Evolutionary conservation across 371 early-diverging fungal genomes (phyloP), one percentile per base, ranked within the genome.

Genomic region (Capniomyces stellatus): DNA sequence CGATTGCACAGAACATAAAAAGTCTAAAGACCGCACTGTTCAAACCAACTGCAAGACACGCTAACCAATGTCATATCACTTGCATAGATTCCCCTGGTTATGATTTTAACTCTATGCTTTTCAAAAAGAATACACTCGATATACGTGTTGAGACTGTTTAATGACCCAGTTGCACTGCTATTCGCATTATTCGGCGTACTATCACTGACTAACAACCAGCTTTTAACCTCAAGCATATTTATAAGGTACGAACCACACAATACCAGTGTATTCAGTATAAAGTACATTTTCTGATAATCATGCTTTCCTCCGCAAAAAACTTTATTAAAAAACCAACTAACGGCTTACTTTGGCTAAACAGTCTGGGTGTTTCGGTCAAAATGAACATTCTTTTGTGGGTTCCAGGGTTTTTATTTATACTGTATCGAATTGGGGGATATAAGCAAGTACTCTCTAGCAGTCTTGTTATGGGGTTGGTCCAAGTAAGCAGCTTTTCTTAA

Each of bases 331-430:
- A 15, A 35, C 35, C 35, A 10, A 15, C 35, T 19, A 54, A 46
- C n/a, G 46, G 42, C 35, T 54, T 54, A 10, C 43, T 49, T 28
- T 44, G 54, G 25, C 53, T 59, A 53, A 49, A 58, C 40, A 90
- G 92, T 52, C 47, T 84, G 2, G 90, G 83, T 0, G 56, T 92
- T 2, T 85, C 92, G 0, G 67, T 92, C 56, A 94, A 94, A 59
- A 94, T 94, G 95, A 92, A 90, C 58, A 79, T 87, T 21, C 68
- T 92, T 23, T 67, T 94, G 2, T 87, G 83, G 66, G 82, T 87
- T 39, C 95, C 95, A 0, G 93, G 82, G 0, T 80, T 46, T 29
- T 6, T 46, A 15, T 46, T 10, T 15, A 29, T 46, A 46, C 29
- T 46, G 6, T 46, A 29, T 25, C 4, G 29, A 28, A 25, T 10